Percentiles rank a stretch among this genome's conserved stretches.
Evolutionary conservation across 176 grass and related monocot genomes (phyloP).

Genomic region (Zoysia pacifica): DNA sequence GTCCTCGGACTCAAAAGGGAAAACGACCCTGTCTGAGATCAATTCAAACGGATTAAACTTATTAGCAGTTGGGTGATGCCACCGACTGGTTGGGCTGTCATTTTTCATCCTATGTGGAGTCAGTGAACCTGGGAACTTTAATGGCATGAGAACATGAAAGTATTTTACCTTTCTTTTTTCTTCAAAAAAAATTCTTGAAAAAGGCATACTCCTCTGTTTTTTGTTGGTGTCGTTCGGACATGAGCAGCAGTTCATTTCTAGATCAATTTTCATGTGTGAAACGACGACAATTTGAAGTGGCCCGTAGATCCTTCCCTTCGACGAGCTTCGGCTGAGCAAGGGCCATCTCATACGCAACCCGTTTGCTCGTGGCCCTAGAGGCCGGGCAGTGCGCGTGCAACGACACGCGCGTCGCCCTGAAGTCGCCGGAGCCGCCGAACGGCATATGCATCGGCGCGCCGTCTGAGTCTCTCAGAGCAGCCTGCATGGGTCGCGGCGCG

Average conservation of each 20-base stretch:
- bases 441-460: background rate
- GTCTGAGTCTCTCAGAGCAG: too few species aligned
- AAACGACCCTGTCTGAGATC: slow-evolving; percentile 31
- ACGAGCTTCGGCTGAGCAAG: background rate
- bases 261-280: too few species aligned
- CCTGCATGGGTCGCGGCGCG: too few species aligned
- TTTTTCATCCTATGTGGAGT: slow-evolving; percentile 35
- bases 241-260: background rate
- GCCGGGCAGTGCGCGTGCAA: too few species aligned
- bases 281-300: too few species aligned
- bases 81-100: slow-evolving; percentile 46
- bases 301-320: background rate
- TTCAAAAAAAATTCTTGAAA: background rate
- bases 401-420: background rate
- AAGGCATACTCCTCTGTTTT: too few species aligned
- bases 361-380: background rate
- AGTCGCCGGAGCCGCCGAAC: background rate
- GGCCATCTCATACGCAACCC: background rate
- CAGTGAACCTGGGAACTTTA: background rate
- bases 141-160: too few species aligned
- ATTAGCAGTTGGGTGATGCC: background rate
- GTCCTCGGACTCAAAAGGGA: background rate
- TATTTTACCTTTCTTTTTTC: background rate
- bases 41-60: background rate
- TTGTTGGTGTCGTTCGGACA: too few species aligned